Conservation (phyloP, 2,329 filamentous ascomycete genomes). For the Fusarium sp. region DNA sequence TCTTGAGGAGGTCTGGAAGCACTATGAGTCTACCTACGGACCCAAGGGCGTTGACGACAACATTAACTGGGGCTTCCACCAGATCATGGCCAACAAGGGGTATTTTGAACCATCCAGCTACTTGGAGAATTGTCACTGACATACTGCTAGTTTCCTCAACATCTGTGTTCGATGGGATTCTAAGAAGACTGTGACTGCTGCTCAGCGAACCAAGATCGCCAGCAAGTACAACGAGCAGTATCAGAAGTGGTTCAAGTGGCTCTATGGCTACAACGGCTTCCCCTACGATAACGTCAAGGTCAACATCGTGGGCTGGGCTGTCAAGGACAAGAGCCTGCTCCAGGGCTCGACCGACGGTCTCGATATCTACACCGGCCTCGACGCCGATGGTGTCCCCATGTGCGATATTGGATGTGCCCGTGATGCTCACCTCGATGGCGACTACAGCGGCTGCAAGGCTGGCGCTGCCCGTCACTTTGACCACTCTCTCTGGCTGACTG, state of each 20-base stretch:
- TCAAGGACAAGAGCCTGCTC: conserved; percentile 51
- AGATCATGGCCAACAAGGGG: conserved; percentile 47
- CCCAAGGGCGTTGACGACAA: conserved; percentile 32
- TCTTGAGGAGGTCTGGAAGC: conserved; percentile 31
- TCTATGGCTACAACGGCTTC: conserved; percentile 58
- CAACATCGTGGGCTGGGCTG: conserved; percentile 57
- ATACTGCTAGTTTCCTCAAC: conserved; percentile 21
- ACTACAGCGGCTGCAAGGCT: conserved; percentile 53
- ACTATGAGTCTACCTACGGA: conserved; percentile 29
- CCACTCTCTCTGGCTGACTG: conserved; percentile 59
- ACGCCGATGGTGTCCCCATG: conserved; percentile 54
- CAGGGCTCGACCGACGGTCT: conserved; percentile 51
- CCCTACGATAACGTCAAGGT: conserved; percentile 54
- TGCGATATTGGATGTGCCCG: conserved; percentile 53
- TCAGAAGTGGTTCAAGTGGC: conserved; percentile 56
- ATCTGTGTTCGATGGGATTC: conserved; percentile 59
- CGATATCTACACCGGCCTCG: conserved; percentile 56
- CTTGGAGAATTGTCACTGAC: background rate
- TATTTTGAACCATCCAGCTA: conserved; percentile 33
- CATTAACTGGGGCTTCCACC: conserved; percentile 48
- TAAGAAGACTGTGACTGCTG: conserved; percentile 49
- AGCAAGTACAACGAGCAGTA: conserved; percentile 50
- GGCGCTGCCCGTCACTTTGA: conserved; percentile 54
- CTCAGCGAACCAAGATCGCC: conserved; percentile 52
- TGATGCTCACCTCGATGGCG: conserved; percentile 57